Evolutionary conservation across 2,329 filamentous ascomycete genomes (phyloP).

Genomic region (Tolypocladium ophioglossoides): DNA sequence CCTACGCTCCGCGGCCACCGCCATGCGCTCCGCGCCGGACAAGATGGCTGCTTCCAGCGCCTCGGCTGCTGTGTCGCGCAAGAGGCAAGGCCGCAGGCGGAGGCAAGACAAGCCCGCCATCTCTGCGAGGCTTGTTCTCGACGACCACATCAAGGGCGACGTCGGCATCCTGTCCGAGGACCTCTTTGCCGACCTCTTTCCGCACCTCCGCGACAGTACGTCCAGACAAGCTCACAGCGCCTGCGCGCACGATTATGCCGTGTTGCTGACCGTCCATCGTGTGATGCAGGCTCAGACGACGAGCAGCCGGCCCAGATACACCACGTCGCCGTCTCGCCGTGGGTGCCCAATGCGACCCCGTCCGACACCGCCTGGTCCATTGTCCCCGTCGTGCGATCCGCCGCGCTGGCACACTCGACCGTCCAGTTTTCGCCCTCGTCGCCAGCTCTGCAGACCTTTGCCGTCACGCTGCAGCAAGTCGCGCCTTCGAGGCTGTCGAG

Average conservation of each 20-base stretch:
- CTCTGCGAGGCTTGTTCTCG: slow-evolving; percentile 70
- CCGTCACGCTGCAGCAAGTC: slow-evolving; percentile 58
- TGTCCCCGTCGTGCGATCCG: slow-evolving; percentile 59
- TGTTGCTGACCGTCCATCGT: background rate
- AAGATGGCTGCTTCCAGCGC: slow-evolving; percentile 19
- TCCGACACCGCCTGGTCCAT: slow-evolving; percentile 73
- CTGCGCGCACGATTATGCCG: background rate
- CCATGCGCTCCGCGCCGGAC: background rate
- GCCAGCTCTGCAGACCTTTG: slow-evolving; percentile 67
- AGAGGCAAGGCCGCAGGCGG: slow-evolving; percentile 39
- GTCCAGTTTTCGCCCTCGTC: slow-evolving; percentile 69
- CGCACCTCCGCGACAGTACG: slow-evolving; percentile 44
- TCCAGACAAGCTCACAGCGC: slow-evolving; percentile 6
- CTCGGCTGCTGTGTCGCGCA: slow-evolving; percentile 13
- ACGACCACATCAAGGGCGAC: slow-evolving; percentile 77
- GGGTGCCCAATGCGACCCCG: slow-evolving; percentile 47
- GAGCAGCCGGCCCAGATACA: slow-evolving; percentile 30
- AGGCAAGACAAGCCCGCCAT: slow-evolving; percentile 64
- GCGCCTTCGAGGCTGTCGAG: slow-evolving; percentile 66
- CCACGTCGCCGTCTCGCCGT: slow-evolving; percentile 65
- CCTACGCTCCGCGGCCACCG: background rate
- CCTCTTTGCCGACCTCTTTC: slow-evolving; percentile 73
- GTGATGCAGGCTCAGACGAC: slow-evolving; percentile 20
- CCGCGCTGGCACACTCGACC: slow-evolving; percentile 61
- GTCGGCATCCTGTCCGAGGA: slow-evolving; percentile 80